These are phyloP conservation scores for Przewalskia tangutica DNA, from an alignment of 257 asterid species.

Conservation along the genomic window DNA sequence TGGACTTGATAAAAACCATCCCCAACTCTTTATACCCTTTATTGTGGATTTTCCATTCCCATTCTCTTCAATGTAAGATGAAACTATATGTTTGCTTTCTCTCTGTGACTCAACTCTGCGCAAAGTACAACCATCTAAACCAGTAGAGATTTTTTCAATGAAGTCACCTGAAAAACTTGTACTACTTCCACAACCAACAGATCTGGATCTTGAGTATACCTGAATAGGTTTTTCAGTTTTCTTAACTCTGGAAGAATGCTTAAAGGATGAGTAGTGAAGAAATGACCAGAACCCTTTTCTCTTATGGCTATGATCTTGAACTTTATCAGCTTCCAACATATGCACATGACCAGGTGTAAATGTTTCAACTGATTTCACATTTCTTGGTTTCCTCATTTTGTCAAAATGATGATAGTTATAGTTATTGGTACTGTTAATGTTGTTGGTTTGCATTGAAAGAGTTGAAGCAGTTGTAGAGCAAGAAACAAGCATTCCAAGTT, in stretches of 20 bases:
- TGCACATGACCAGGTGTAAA: too few species aligned
- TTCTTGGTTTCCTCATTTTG: conserved; percentile 12
- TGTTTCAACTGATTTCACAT: too few species aligned
- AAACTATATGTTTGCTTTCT: conserved; percentile 58
- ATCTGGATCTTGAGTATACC: conserved; percentile 63
- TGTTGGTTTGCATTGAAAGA: conserved; percentile 22
- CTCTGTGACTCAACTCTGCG: conserved; percentile 93
- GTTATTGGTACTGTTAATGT: neutral
- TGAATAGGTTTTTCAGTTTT: conserved; percentile 41
- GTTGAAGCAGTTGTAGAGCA: conserved; percentile 49
- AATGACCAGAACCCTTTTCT: conserved; percentile 76
- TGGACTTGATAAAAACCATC: conserved; percentile 94
- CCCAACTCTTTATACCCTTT: conserved; percentile 37
- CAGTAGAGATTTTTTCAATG: too few species aligned
- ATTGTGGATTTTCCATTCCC: too few species aligned
- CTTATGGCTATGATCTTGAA: conserved; percentile 32
- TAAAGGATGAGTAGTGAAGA: conserved; percentile 35
- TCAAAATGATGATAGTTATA: neutral
- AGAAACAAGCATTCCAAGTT: conserved; percentile 89
- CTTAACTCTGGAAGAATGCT: conserved; percentile 13
- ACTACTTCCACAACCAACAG: conserved; percentile 88
- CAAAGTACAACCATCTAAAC: conserved; percentile 34
- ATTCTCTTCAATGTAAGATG: conserved; percentile 42
- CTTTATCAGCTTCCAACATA: neutral
- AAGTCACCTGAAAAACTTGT: conserved; percentile 76